Percentiles rank a stretch among this genome's conserved stretches.
These are phyloP conservation scores for Phytopythium boreale DNA, from an alignment of 352 stramenopile species.

Conservation along the genomic window DNA sequence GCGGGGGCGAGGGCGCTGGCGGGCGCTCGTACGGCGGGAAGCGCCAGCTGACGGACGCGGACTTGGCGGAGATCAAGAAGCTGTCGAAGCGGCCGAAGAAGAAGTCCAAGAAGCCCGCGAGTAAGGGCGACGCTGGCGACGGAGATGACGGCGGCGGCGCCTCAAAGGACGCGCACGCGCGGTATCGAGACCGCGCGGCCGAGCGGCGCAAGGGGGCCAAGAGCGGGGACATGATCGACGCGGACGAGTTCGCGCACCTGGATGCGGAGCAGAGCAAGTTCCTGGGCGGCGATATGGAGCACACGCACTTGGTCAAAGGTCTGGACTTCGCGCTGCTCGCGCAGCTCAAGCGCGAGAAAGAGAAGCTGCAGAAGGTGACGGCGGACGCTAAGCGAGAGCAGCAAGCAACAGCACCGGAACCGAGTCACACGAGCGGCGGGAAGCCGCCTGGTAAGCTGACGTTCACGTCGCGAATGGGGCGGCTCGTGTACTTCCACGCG, in stretches of 20 bases:
- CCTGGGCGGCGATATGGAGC: conserved; percentile 73
- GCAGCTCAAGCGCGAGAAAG: conserved; percentile 80
- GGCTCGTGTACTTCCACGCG: conserved; percentile 63
- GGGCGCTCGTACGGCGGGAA: conserved; percentile 40
- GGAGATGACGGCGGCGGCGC: conserved; percentile 4
- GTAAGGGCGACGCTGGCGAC: conserved; percentile 11
- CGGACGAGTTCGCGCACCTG: conserved; percentile 47
- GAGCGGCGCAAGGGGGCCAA: conserved; percentile 41
- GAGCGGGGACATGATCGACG: conserved; percentile 41
- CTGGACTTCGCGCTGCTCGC: conserved; percentile 86
- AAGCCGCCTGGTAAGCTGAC: conserved; percentile 26
- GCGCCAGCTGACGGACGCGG: conserved; percentile 48
- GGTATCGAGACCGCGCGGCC: conserved; percentile 67
- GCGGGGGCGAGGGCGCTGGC: conserved; percentile 6
- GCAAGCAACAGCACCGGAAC: background rate
- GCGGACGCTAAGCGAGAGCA: conserved; percentile 25
- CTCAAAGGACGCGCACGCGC: conserved; percentile 1
- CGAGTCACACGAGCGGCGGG: too few relatives aligned
- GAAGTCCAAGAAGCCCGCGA: conserved; percentile 41
- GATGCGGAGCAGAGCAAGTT: conserved; percentile 83
- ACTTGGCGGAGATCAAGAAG: conserved; percentile 44
- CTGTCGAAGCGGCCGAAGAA: conserved; percentile 60
- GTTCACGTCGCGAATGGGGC: conserved; percentile 59
- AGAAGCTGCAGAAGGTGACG: conserved; percentile 41
- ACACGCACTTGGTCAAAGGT: conserved; percentile 88